phyloP scores from a whole-genome alignment of 1,284 basidiomycete genomes.

The Ceratobasidium sp. region DNA sequence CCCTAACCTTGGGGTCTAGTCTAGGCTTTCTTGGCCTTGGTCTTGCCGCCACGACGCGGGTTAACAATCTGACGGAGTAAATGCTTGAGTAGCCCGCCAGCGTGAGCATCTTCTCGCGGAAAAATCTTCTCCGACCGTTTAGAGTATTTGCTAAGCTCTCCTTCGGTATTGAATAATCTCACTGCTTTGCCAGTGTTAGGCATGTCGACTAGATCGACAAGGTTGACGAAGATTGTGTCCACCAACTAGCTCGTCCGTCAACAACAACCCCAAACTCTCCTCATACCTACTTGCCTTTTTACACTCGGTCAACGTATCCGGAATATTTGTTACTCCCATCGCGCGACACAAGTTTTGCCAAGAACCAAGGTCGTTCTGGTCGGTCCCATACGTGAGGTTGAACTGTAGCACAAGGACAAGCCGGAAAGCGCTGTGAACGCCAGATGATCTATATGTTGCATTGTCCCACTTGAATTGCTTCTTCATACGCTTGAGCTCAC shows the following conservation, averaged over 20 bases:
- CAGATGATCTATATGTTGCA: slow-evolving; percentile 42
- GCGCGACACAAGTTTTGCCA: slow-evolving; percentile 10
- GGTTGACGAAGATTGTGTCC: background rate
- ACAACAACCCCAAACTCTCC: background rate
- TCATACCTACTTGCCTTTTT: background rate
- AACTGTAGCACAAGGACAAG: background rate
- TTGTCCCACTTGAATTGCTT: slow-evolving; percentile 47
- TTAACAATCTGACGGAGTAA: background rate
- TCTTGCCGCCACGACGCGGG: background rate
- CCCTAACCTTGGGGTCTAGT: background rate
- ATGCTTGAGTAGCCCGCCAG: slow-evolving; percentile 2
- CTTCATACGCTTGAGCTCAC: slow-evolving; percentile 41
- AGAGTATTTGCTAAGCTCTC: background rate
- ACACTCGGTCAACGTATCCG: background rate
- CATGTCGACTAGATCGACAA: slow-evolving; percentile 11
- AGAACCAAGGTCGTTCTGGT: background rate
- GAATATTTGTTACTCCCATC: background rate
- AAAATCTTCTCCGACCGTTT: background rate
- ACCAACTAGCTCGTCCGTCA: background rate
- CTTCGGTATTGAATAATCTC: background rate
- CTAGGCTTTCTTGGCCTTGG: background rate
- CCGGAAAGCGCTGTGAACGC: background rate
- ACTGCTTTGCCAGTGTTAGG: background rate
- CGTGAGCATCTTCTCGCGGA: background rate
- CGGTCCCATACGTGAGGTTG: background rate